These are phyloP conservation scores for Ascochyta koolunga DNA, from an alignment of 2,329 filamentous ascomycete genomes.

Conservation along the genomic window DNA sequence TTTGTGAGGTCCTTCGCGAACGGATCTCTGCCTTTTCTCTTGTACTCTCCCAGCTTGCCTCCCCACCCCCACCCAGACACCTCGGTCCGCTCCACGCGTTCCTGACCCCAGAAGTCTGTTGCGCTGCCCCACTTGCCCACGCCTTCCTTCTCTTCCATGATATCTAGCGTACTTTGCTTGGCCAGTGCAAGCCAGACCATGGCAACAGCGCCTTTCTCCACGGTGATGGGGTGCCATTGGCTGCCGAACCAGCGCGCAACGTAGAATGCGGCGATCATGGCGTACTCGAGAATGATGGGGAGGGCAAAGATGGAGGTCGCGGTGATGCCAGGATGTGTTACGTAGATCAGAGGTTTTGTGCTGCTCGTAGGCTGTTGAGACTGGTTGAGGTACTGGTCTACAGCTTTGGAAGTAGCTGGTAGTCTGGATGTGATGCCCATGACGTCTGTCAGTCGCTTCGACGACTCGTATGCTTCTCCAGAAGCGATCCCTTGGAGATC, in stretches of 20 bases:
- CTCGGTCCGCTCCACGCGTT: conserved; percentile 75
- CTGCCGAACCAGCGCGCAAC: conserved; percentile 79
- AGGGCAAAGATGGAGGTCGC: conserved; percentile 82
- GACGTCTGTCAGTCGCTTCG: conserved; percentile 86
- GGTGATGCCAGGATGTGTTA: conserved; percentile 86
- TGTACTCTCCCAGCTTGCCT: conserved; percentile 60
- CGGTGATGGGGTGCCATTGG: conserved; percentile 82
- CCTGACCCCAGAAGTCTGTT: conserved; percentile 63
- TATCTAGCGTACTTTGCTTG: conserved; percentile 66
- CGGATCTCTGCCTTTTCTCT: conserved; percentile 61
- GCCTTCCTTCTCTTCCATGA: conserved; percentile 56
- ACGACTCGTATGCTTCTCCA: conserved; percentile 76
- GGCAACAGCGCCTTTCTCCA: conserved; percentile 77
- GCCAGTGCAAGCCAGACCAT: conserved; percentile 80
- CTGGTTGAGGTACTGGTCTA: conserved; percentile 34
- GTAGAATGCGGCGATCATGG: conserved; percentile 72
- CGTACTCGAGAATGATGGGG: conserved; percentile 69
- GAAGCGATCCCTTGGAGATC: conserved; percentile 78
- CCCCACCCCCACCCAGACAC: conserved; percentile 82
- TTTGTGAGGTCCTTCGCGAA: conserved; percentile 65
- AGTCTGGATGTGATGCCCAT: conserved; percentile 75
- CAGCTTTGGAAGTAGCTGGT: conserved; percentile 63
- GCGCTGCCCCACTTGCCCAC: conserved; percentile 85
- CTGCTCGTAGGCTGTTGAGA: conserved; percentile 19
- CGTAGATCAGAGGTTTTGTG: conserved; percentile 68